Evolutionary conservation across 352 stramenopile genomes (phyloP).

Genomic region (Ochromonadaceae sp.): DNA sequence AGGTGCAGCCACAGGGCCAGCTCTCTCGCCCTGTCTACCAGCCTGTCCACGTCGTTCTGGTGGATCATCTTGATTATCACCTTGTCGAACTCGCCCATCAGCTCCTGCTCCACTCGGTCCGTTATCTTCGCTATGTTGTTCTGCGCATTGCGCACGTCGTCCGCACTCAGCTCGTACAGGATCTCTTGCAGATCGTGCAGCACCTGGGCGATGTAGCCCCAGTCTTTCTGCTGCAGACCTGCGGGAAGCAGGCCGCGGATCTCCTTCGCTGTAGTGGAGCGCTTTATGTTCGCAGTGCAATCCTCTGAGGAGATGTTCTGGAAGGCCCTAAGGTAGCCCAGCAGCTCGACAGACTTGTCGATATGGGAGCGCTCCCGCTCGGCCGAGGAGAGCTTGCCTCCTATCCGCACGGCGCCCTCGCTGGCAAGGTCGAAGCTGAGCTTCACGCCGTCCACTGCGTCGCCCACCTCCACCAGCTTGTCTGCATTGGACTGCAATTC

Average conservation of each 20-base stretch:
- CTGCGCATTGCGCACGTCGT: background rate
- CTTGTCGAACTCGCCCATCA: background rate
- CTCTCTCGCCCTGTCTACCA: background rate
- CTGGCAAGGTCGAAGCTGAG: background rate
- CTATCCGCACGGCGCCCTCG: background rate
- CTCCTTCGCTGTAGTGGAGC: background rate
- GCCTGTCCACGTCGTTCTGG: background rate
- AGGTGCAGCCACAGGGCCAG: slow-evolving; percentile 8
- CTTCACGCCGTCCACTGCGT: background rate
- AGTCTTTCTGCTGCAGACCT: background rate
- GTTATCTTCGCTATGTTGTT: background rate
- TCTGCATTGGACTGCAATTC: background rate
- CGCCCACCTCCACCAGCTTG: background rate
- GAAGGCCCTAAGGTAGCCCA: slow-evolving; percentile 4
- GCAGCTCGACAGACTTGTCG: background rate
- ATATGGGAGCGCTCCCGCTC: slow-evolving; percentile 5
- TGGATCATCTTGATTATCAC: background rate
- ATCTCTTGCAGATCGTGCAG: background rate
- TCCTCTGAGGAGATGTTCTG: background rate
- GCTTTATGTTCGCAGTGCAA: background rate
- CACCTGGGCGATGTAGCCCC: slow-evolving; percentile 1
- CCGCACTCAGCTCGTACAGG: background rate
- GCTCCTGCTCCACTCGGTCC: background rate
- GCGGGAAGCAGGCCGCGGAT: background rate
- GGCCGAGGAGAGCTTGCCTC: background rate